These are phyloP conservation scores for Serendipita sp. DNA, from an alignment of 768 basidiomycete species.

Conservation along the genomic window DNA sequence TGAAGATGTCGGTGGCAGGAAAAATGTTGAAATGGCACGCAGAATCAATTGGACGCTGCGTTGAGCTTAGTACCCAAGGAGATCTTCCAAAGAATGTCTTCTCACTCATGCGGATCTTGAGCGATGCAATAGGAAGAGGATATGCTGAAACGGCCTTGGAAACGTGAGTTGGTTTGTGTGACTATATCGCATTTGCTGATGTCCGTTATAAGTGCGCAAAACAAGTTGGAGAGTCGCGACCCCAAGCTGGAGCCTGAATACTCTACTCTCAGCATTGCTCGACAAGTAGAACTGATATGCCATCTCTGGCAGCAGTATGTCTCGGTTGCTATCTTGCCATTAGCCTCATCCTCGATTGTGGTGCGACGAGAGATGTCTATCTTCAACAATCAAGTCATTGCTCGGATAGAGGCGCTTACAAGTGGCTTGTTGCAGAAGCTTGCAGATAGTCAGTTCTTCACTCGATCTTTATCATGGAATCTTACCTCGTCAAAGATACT, in stretches of 20 bases:
- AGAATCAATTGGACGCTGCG: constrained; percentile 86
- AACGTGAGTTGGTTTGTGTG: constrained; percentile 44
- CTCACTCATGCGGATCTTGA: constrained; percentile 62
- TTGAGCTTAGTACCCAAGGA: constrained; percentile 64
- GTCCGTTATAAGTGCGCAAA: constrained; percentile 36
- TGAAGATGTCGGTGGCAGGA: constrained; percentile 65
- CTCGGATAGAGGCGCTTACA: constrained; percentile 65
- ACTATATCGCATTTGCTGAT: neutral
- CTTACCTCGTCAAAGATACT: constrained; percentile 33
- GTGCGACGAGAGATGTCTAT: constrained; percentile 82
- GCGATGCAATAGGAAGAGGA: constrained; percentile 64
- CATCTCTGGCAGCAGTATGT: constrained; percentile 97
- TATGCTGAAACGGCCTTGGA: constrained; percentile 89
- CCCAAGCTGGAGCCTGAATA: constrained; percentile 59
- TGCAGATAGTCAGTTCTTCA: constrained; percentile 48
- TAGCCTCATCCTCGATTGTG: constrained; percentile 73
- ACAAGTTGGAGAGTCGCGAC: constrained; percentile 58
- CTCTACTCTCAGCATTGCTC: constrained; percentile 53
- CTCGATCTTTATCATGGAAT: neutral
- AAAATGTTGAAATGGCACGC: constrained; percentile 96
- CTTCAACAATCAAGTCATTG: constrained; percentile 79
- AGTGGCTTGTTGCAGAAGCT: constrained; percentile 68
- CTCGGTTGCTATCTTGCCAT: constrained; percentile 73
- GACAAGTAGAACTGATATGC: constrained; percentile 67
- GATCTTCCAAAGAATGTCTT: constrained; percentile 92